Conservation (phyloP, 345 rosid genomes). For the Syzygium oleosum region DNA sequence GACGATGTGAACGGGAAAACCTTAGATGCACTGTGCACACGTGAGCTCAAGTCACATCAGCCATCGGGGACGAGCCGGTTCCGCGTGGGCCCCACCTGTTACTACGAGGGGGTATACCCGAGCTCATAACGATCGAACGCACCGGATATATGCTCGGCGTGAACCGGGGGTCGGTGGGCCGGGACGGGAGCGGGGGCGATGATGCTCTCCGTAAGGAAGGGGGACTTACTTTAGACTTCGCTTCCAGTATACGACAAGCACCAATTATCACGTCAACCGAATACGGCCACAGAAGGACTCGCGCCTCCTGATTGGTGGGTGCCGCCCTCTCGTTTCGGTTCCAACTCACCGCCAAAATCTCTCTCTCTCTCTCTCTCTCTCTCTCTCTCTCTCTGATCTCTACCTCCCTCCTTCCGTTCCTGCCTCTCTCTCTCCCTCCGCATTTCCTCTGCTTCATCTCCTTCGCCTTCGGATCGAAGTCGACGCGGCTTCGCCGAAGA, state of each 20-base stretch:
- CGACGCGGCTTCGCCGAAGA: background rate
- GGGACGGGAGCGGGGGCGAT: background rate
- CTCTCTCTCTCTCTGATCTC: background rate
- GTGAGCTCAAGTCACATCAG: background rate
- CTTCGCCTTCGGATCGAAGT: background rate
- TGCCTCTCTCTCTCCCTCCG: background rate
- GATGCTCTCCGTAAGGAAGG: background rate
- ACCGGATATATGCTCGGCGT: background rate
- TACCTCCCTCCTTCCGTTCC: background rate
- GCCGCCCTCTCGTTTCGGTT: background rate
- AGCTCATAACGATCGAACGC: background rate
- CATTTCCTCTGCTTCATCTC: background rate
- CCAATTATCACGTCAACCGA: background rate
- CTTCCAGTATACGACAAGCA: conserved; percentile 2
- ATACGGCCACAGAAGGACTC: background rate
- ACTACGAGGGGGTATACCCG: background rate
- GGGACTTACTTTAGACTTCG: background rate
- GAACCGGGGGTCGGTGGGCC: background rate
- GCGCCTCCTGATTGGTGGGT: background rate
- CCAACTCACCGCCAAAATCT: background rate
- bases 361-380: no score
- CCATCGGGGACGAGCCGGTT: background rate
- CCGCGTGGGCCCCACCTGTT: background rate
- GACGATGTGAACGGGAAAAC: fast-evolving
- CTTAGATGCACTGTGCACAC: background rate